Conservation (phyloP, 257 asterid species). For the Rhazya stricta region DNA sequence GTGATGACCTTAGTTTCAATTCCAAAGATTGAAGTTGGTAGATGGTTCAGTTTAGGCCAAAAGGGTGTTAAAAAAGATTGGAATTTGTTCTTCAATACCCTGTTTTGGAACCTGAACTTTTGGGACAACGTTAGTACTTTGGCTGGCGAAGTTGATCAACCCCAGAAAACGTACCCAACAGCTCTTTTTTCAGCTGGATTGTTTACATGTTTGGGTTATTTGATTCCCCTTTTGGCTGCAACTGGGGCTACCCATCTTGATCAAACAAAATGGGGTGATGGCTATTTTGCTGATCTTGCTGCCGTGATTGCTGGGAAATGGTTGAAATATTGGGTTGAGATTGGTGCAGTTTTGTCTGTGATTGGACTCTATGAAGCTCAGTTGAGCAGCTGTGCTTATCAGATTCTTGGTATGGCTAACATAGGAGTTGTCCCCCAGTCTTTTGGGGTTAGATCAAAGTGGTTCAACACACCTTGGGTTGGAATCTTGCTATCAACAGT, state of each 20-base stretch:
- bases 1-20: slow-evolving; percentile 17
- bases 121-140: slow-evolving; percentile 78
- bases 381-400: slow-evolving; percentile 56
- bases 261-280: slow-evolving; percentile 60
- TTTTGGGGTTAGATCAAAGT: slow-evolving; percentile 37
- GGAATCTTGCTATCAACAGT: slow-evolving; percentile 54
- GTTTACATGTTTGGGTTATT: slow-evolving; percentile 55
- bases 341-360: slow-evolving; percentile 56
- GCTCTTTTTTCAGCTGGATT: slow-evolving; percentile 52
- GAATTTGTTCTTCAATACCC: slow-evolving; percentile 58
- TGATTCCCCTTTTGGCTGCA: slow-evolving; percentile 64
- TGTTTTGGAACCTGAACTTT: slow-evolving; percentile 71
- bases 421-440: slow-evolving; percentile 38
- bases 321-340: slow-evolving; percentile 69
- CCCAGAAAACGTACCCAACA: slow-evolving; percentile 46
- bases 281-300: slow-evolving; percentile 63
- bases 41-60: slow-evolving; percentile 61
- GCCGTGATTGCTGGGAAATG: slow-evolving; percentile 50
- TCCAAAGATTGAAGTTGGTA: slow-evolving; percentile 16
- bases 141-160: slow-evolving; percentile 73
- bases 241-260: slow-evolving; percentile 56
- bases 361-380: slow-evolving; percentile 74
- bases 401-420: slow-evolving; percentile 61
- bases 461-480: slow-evolving; percentile 76
- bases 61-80: slow-evolving; percentile 51